Base-by-base conservation (phyloP, 176 grass and related monocot species). In the Dactylis glomerata region DNA sequence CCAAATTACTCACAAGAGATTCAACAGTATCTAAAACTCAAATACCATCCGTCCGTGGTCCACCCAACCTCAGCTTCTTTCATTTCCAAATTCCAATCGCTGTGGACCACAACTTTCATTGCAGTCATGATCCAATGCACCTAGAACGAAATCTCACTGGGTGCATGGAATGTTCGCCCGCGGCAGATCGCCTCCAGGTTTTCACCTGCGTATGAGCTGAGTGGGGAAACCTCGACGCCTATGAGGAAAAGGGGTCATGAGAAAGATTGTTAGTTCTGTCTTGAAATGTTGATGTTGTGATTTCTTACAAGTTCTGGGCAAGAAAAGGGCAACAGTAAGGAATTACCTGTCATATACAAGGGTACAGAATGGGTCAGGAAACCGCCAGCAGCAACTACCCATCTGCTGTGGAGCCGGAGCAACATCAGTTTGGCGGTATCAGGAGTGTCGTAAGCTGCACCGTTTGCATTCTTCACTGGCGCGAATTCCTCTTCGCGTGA, bases 321-420 rank as follows among this genome's bases (percentile, higher is more conserved):
- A 30, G 24, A 1, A 36, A 36, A 2, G 34, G 2, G 56, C 5
- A 61, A 12, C 26, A 36, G 54, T 16, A 81, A 38, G 56, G 59
- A 34, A 79, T 58, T 92, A 94, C 96, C 96, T 75, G 96, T 99
- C 85, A 99, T 87, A 73, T 96, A 99, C 65, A 96, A 85, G n/a
- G 96, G 96, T 56, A 99, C 91, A 3, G 96, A 99, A 78, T 99
- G 93, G 8, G 93, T 99, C 68, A 99, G 87, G 85, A 96, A 99
- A 47, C 96, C 96, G 44, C 93, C 96, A 47, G 96, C 96, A 46
- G 96, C 90, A n/a, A 99, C 93, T 0, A 99, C 96, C 96, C 96
- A 99, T 83, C 96, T 92, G 81, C 93, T 99, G 36, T 99, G 96
- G 75, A 99, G 96, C 23, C 96, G 96, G 26, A 99, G 96, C 42